Evolutionary conservation across 805 yeast species (phyloP).

Genomic region (Metschnikowia matae): DNA sequence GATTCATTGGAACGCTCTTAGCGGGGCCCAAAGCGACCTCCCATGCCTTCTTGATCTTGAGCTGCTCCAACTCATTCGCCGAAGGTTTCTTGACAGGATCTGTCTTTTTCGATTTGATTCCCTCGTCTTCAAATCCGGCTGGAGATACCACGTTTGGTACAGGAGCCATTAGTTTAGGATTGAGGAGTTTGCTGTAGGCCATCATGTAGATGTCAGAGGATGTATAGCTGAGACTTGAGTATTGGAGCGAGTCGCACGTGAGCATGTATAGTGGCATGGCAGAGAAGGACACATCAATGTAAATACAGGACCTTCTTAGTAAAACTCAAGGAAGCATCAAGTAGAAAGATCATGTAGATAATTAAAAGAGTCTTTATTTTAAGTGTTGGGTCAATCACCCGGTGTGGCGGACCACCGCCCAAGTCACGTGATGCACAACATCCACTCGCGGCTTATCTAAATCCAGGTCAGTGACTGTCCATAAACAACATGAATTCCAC

Average conservation of each 20-base stretch:
- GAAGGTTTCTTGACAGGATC: conserved; percentile 16
- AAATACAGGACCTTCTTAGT: too few species aligned
- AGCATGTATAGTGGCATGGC: background rate
- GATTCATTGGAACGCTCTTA: conserved; percentile 82
- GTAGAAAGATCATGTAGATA: too few species aligned
- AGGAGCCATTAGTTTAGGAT: conserved; percentile 10
- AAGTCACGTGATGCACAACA: background rate
- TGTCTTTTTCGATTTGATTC: conserved; percentile 1
- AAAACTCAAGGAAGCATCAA: too few species aligned
- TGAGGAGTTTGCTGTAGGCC: conserved; percentile 12
- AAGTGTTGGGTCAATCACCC: background rate
- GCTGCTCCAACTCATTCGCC: conserved; percentile 26
- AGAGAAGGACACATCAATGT: background rate
- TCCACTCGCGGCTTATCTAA: background rate
- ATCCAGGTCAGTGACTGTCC: background rate
- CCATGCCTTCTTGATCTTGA: conserved; percentile 72
- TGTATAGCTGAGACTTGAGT: background rate
- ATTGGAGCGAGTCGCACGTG: background rate
- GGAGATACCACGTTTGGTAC: conserved; percentile 14
- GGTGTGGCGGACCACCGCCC: background rate
- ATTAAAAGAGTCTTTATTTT: too few species aligned
- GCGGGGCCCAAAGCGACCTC: conserved; percentile 79
- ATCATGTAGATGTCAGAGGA: background rate
- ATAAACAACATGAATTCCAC: conserved; percentile 15
- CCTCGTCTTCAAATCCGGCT: conserved; percentile 17